Percentiles rank a stretch among this genome's conserved stretches.
Conservation (phyloP, 176 grass and related monocot genomes). For the Aechmea fasciata region DNA sequence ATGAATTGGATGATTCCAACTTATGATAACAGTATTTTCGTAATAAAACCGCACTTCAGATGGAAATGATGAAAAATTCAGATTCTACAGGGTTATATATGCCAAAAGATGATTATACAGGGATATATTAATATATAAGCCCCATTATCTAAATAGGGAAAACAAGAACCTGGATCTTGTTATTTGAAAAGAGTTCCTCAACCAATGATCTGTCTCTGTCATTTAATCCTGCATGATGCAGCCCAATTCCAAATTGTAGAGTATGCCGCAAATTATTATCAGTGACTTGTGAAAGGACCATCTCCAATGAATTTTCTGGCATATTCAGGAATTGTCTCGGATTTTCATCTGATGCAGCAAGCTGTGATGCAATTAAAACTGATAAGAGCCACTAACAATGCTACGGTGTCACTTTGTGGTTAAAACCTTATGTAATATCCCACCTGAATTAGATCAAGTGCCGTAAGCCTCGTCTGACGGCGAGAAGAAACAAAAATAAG, state of each 20-base stretch:
- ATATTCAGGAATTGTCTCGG: conserved; percentile 92
- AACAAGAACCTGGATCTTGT: conserved; percentile 80
- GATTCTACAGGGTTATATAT: neutral
- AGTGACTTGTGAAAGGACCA: conserved; percentile 93
- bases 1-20: too few species aligned
- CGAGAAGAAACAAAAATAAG: conserved; percentile 99
- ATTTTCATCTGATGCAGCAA: conserved; percentile 93
- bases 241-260: conserved; percentile 91
- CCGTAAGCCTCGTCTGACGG: conserved; percentile 92
- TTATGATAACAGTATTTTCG: too few species aligned
- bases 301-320: conserved; percentile 57
- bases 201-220: conserved; percentile 90
- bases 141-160: neutral
- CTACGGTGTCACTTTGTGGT: conserved; percentile 3
- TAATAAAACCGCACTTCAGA: too few species aligned
- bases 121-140: too few species aligned
- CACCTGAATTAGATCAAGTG: conserved; percentile 99
- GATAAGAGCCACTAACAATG: conserved; percentile 4
- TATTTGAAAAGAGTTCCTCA: conserved; percentile 97
- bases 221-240: conserved; percentile 95
- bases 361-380: conserved; percentile 35
- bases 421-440: conserved; percentile 23
- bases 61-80: too few species aligned
- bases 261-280: conserved; percentile 93
- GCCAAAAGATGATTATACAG: neutral